Base-by-base conservation (phyloP, 805 yeast species). In the Candida montana region DNA sequence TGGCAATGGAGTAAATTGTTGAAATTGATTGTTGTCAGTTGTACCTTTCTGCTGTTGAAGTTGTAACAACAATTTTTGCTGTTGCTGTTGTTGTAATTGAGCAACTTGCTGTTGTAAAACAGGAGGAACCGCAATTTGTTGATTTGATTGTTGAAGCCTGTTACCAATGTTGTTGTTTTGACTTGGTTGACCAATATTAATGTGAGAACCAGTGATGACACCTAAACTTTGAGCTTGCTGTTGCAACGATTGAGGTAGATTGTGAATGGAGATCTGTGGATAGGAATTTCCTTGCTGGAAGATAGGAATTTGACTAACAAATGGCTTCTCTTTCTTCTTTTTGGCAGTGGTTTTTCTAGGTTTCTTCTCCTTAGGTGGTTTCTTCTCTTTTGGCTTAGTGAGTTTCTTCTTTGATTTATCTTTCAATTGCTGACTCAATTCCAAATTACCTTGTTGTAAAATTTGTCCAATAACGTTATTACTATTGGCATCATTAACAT, bases 281-380 rank as follows among this genome's bases (percentile, higher is more conserved):
- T 49, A 50, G 6, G 53, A 49, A 16, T 46, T 43, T 10, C 51
- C 48, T 6, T 54, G 54, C 31, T 48, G 47, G 29, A 51, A 51
- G 26, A 46, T 51, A 2, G 58, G 54, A n/a, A 51, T 51, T 19
- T 51, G 56, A 31, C 49, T 45, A 15, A 52, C 54, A 8, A 35
- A 16, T 4, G 52, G 49, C n/a, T 44, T 44, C 13, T 52, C 52
- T 24, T 52, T 55, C 50, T 51, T 52, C 51, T 53, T 55, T 42
- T 55, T 58, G 4, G 53, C 39, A 4, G 32, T 31, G 5, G 52
- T 33, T 45, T 54, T 58, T 33, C 55, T 56, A 29, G 61, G 53
- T 39, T 56, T 53, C 51, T 53, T 53, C 33, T 50, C 57, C 35
- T 49, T 52, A 21, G 53, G 49, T 12, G 51, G 45, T 27, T 56